These are phyloP conservation scores for Candida gorgasii DNA, from an alignment of 805 yeast species.

Conservation along the genomic window DNA sequence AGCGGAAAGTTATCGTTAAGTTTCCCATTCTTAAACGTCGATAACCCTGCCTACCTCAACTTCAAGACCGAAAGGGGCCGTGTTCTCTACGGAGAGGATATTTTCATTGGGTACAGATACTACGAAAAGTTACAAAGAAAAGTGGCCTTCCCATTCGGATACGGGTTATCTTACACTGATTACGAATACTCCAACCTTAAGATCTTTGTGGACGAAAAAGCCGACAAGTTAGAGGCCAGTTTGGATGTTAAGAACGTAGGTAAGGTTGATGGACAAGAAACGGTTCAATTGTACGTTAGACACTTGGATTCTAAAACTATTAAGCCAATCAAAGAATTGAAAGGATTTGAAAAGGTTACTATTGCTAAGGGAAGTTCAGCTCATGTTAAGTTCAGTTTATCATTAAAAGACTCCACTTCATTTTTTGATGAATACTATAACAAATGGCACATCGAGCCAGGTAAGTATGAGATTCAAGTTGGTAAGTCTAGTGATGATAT, in stretches of 20 bases:
- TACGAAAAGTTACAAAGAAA: conserved; percentile 52
- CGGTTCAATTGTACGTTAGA: conserved; percentile 54
- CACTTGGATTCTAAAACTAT: conserved; percentile 37
- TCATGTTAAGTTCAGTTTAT: conserved; percentile 37
- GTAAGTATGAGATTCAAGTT: conserved; percentile 49
- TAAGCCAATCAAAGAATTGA: conserved; percentile 63
- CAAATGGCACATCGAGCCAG: conserved; percentile 54
- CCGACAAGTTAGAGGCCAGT: conserved; percentile 31
- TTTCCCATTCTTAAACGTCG: conserved; percentile 24
- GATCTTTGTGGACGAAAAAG: conserved; percentile 23
- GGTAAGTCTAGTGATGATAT: conserved; percentile 42
- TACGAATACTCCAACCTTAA: conserved; percentile 43
- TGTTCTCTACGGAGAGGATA: conserved; percentile 56
- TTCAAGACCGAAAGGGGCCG: conserved; percentile 32
- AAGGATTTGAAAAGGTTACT: conserved; percentile 55
- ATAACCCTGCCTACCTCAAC: conserved; percentile 34
- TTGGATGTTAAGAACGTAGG: conserved; percentile 54
- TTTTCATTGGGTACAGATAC: conserved; percentile 62
- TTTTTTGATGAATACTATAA: conserved; percentile 51
- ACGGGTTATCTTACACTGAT: conserved; percentile 59
- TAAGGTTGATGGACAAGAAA: conserved; percentile 49
- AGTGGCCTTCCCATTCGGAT: conserved; percentile 62
- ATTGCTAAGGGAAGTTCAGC: conserved; percentile 45
- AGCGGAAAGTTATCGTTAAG: conserved; percentile 41
- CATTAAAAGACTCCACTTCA: conserved; percentile 51